A percentile compares a stretch with the other conserved stretches of the same genome.
Evolutionary conservation across 352 stramenopile species (phyloP).

Genomic region (Pythium dissimile): DNA sequence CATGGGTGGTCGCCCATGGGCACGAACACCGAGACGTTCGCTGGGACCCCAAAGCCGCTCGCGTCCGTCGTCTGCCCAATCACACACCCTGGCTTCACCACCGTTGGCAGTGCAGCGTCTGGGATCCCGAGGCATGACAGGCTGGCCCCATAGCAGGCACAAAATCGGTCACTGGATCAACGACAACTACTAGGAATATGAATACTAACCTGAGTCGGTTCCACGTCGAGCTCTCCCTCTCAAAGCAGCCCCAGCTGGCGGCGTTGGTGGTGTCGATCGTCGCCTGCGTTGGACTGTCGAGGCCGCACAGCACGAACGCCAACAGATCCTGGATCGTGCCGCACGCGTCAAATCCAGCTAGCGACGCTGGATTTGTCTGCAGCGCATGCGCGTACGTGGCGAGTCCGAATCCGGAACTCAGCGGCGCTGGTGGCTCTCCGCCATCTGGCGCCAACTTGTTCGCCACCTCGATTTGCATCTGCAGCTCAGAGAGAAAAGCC

Average conservation of each 20-base stretch:
- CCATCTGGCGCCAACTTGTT: slow-evolving; percentile 9
- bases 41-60: slow-evolving; percentile 29
- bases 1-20: slow-evolving; percentile 81
- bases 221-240: slow-evolving; percentile 42
- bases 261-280: slow-evolving; percentile 76
- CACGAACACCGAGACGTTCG: slow-evolving; percentile 37
- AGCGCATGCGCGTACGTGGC: slow-evolving; percentile 65
- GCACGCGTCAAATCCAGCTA: slow-evolving; percentile 61
- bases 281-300: slow-evolving; percentile 29
- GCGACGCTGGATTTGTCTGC: slow-evolving; percentile 21
- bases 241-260: slow-evolving; percentile 71
- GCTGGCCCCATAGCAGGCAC: no score
- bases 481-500: slow-evolving; percentile 42
- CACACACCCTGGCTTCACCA: slow-evolving; percentile 46
- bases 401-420: slow-evolving; percentile 66
- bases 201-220: slow-evolving; percentile 23
- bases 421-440: slow-evolving; percentile 17
- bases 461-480: neutral
- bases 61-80: slow-evolving; percentile 32
- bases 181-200: no score
- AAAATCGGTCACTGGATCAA: no score
- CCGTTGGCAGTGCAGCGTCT: slow-evolving; percentile 48
- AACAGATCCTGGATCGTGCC: slow-evolving; percentile 82
- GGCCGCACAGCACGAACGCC: slow-evolving; percentile 66
- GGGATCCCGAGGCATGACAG: slow-evolving; percentile 62